Percentiles rank a stretch among this genome's conserved stretches.
Evolutionary conservation across 2,329 filamentous ascomycete genomes (phyloP).

Genomic region (Trichoderma sp.): DNA sequence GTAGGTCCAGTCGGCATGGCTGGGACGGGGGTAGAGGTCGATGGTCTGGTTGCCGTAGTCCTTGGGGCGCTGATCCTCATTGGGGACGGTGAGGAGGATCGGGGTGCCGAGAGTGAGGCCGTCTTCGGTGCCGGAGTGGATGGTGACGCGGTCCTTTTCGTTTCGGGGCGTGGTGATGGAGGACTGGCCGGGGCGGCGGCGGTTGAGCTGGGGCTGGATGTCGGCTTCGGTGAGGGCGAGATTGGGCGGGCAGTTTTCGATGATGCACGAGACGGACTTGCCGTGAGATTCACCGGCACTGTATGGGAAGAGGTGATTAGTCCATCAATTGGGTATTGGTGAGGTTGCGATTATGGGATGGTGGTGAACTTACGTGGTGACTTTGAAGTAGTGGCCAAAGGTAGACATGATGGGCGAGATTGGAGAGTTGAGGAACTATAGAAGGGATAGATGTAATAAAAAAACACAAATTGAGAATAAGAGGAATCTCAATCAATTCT

Average conservation of each 20-base stretch:
- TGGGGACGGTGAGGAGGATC: constrained; percentile 81
- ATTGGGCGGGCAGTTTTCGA: constrained; percentile 87
- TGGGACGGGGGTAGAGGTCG: constrained; percentile 85
- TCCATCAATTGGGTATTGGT: neutral
- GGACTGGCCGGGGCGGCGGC: constrained; percentile 37
- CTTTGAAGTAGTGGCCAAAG: constrained; percentile 77
- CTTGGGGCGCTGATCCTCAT: constrained; percentile 88
- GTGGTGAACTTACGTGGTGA: constrained; percentile 66
- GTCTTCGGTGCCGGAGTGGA: constrained; percentile 62
- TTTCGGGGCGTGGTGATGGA: neutral
- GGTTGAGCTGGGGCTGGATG: neutral
- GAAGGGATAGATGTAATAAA: neutral
- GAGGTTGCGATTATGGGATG: neutral
- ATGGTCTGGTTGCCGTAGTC: constrained; percentile 91
- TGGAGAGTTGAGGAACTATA: neutral
- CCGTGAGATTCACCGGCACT: constrained; percentile 72
- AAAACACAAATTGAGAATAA: neutral
- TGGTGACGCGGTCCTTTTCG: neutral
- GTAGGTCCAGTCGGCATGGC: constrained; percentile 96
- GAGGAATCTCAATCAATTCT: neutral
- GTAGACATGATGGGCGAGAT: constrained; percentile 64
- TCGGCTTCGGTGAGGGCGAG: constrained; percentile 42
- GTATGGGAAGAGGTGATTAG: neutral
- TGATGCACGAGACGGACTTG: constrained; percentile 88
- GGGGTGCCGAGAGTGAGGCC: constrained; percentile 80